phyloP scores from a whole-genome alignment of 208 protist species.

The Leishmania martiniquensis region DNA sequence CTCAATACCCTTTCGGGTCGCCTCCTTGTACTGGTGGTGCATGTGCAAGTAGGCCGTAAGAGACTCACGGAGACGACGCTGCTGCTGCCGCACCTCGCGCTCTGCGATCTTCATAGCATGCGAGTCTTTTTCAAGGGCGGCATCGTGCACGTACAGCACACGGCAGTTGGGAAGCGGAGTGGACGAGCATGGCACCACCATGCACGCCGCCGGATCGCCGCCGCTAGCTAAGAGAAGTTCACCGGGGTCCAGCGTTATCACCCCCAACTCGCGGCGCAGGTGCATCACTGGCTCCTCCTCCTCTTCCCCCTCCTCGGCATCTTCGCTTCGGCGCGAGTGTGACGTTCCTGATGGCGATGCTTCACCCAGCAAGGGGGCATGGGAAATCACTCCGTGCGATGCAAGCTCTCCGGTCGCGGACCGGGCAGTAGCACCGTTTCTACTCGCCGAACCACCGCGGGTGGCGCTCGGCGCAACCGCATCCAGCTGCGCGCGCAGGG shows the following conservation, averaged over 20 bases:
- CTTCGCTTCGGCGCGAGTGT: neutral
- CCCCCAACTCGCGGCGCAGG: constrained; percentile 9
- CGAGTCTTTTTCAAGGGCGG: constrained; percentile 14
- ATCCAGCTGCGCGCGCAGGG: constrained; percentile 12
- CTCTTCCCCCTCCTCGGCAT: constrained; percentile 13
- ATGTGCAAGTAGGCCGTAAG: constrained; percentile 14
- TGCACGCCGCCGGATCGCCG: neutral
- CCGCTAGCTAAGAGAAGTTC: neutral
- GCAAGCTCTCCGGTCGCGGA: neutral
- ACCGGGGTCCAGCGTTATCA: constrained; percentile 6
- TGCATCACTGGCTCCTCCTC: constrained; percentile 8
- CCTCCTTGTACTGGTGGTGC: constrained; percentile 23
- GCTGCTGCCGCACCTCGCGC: constrained; percentile 19
- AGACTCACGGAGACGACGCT: constrained; percentile 24
- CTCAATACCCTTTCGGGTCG: neutral
- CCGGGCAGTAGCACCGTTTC: neutral
- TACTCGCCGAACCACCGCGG: constrained; percentile 1
- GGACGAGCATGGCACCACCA: neutral
- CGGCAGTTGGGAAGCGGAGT: constrained; percentile 18
- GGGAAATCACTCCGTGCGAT: neutral
- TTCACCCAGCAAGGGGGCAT: neutral
- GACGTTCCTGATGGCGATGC: neutral
- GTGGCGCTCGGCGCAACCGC: neutral
- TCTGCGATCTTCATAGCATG: constrained; percentile 15
- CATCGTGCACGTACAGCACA: constrained; percentile 23